These are phyloP conservation scores for Trichophyton benhamiae DNA, from an alignment of 2,329 filamentous ascomycete species.

Conservation along the genomic window DNA sequence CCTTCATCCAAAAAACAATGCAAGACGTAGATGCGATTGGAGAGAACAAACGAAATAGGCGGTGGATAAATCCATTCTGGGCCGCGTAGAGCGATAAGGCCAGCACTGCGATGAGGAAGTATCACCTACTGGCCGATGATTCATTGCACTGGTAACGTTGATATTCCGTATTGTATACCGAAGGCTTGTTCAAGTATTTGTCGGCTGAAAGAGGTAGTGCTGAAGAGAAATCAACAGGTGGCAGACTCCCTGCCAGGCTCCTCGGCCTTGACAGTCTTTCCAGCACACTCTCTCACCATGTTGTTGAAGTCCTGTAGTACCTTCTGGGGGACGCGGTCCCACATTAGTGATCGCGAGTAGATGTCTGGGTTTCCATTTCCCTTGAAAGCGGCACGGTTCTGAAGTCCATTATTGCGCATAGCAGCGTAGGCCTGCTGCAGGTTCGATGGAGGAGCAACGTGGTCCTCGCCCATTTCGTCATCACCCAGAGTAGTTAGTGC, in stretches of 20 bases:
- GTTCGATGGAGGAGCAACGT: constrained; percentile 30
- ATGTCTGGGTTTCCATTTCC: constrained; percentile 59
- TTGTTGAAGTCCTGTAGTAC: constrained; percentile 87
- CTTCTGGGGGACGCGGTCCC: constrained; percentile 85
- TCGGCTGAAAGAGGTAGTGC: too few relatives aligned
- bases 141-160: neutral
- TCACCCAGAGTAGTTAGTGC: constrained; percentile 61
- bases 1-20: constrained; percentile 1
- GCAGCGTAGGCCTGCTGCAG: constrained; percentile 57
- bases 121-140: neutral
- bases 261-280: constrained; percentile 24
- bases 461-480: constrained; percentile 24
- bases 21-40: neutral
- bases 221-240: constrained; percentile 5
- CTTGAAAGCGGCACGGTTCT: constrained; percentile 41
- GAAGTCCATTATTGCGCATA: constrained; percentile 58
- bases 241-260: constrained; percentile 11
- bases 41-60: neutral
- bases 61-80: neutral
- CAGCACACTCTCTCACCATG: constrained; percentile 66
- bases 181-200: neutral
- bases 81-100: neutral
- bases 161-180: neutral
- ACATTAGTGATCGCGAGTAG: constrained; percentile 82
- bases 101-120: neutral